Base-by-base conservation (phyloP, 1,284 basidiomycete species). In the Coniferiporia weirii region DNA sequence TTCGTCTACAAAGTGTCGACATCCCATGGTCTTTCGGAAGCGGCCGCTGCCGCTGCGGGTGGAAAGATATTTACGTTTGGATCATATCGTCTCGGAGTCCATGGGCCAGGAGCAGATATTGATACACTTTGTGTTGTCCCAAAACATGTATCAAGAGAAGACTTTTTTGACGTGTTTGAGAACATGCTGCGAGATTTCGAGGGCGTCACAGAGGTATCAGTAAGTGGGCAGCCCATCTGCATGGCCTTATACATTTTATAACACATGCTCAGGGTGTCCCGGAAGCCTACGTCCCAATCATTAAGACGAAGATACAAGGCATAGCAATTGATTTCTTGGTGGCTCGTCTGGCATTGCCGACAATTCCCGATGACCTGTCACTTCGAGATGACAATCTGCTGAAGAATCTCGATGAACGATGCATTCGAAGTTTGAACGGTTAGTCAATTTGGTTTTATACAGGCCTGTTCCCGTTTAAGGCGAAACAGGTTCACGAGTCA, bases 1-100 rank as follows among this genome's bases (percentile, higher is more conserved):
- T 99, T 99, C 71, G 97, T 99, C 49, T 86, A 86, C 69, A 84
- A 85, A 64, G 88, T 95, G 1, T 90, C 91, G 17, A 74, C 95
- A 64, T 76, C 82, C 55, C 81, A 79, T 49, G 95, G 95, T 13
- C 78, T 97, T 63, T 95, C 94, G 20, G 94, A 98, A 68, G 76
- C 88, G 50, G 87, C 92, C 1, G 94, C 95, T 15, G 83, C 75
- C 54, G 84, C 89, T 56, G 91, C 95, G 4, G 97, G 96, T 60
- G 97, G 96, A 64, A 96, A 98, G 77, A 98, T 99, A 71, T 99
- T 95, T 73, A 98, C 97, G 3, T 99, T 98, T 71, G 96, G 97
- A 43, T 97, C 95, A 54, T 96, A 96, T 78, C 85, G 92, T 65
- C 79, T 99, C 47, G 96, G 96, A 59, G 96, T 99, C 13, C 97